Evolutionary conservation across 768 basidiomycete species (phyloP), one percentile per base, ranked within the genome.

Genomic region (Leucosporidium creatinivorum): DNA sequence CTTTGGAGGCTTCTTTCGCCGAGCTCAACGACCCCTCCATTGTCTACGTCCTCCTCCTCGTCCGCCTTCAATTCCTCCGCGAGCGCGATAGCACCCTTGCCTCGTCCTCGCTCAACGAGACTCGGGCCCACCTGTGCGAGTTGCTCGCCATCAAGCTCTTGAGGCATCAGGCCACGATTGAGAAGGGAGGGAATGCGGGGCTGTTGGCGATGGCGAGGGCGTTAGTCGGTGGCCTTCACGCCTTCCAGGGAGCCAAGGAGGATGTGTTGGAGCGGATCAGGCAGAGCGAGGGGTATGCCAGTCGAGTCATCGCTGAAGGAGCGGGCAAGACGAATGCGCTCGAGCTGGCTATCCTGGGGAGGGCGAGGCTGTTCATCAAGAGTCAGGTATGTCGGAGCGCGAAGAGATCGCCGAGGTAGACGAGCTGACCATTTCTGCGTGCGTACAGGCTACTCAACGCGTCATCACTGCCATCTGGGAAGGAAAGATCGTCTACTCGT

Each of bases 401-500:
- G 75, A n/a, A 71, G 58, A n/a, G 44, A n/a, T 7, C 8, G 44
- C 25, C 30, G 21, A 15, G 15, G 30, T 7, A 58, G 62, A 30
- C 26, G 33, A 5, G n/a, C 28, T 25, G n/a, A 47, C 47, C 28
- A 0, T 28, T 19, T 12, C 2, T 6, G 4, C 26, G 8, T 15
- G 3, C 2, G 31, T 15, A 3, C 63, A 65, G 58, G 61, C 63
- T 25, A 65, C 66, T 15, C 72, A 73, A 56, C 17, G 49, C 1
- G 68, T 69, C 47, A 68, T 72, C 63, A 49, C 56, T 59, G 78
- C 78, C 4, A 79, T 80, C 31, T 80, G 76, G 75, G 75, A 77
- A 21, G 79, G 79, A n/a, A 62, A 72, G 60, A 76, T 80, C 72
- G 77, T 78, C 25, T 80, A 80, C 59, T 77, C 78, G 31, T 79